Base-by-base conservation (phyloP, 495 filamentous ascomycete species). In the Cercophora sp. region DNA sequence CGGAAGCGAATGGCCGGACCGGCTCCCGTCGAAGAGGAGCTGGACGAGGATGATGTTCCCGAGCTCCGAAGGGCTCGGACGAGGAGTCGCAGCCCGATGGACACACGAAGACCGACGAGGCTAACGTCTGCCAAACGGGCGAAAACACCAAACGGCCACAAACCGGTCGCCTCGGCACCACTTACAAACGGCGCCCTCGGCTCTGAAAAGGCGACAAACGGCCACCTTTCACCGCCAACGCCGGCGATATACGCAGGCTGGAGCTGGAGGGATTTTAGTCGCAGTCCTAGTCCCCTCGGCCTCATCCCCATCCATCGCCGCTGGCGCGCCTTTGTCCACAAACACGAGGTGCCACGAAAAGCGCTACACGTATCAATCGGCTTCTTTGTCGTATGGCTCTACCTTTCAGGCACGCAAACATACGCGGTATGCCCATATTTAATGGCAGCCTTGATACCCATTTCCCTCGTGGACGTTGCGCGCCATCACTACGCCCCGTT, bases 221-320 rank as follows among this genome's bases (percentile, higher is more conserved):
- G 85, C 24, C 81, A 89, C 57, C 76, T 94, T n/a, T 85, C 85
- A 9, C 85, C 86, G 22, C 71, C 79, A 9, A 67, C 74, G 25
- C 76, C 77, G 5, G 64, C 74, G 10, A 72, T 40, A 8, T 64
- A 65, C 43, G 61, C 68, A 25, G 77, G 73, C 23, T 83, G 85
- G 66, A 81, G 75, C 61, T 92, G 87, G 84, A 80, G 86, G 29
- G 85, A 88, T 60, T 72, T 96, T 59, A 94, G 89, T 49, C 80
- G 93, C 54, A 91, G 87, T 49, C 93, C 93, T 2, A 90, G 85
- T 51, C 93, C 93, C 4, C 78, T 98, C 11, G 93, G 94, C 16
- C 79, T 99, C 5, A 99, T 99, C 54, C 93, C 93, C 19, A 91
- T 97, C 59, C 93, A 99, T 65, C 75, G 81, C 40, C 78, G 82